phyloP scores from a whole-genome alignment of 2,329 filamentous ascomycete genomes.

The Pestalotiopsis sp. region DNA sequence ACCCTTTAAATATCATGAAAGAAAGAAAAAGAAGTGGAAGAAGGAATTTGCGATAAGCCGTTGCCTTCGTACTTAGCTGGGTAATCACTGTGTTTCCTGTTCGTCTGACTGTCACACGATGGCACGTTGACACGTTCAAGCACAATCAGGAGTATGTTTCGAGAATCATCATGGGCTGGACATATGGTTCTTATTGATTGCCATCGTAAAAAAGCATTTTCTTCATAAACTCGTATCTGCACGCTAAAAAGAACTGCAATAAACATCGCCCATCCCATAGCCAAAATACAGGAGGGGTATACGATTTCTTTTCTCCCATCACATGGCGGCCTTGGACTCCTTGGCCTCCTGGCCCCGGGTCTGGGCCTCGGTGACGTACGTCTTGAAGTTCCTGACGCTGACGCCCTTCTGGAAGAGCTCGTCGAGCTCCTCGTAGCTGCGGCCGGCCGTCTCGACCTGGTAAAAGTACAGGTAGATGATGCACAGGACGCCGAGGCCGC shows the following conservation, averaged over 20 bases:
- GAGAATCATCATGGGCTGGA: too few species aligned
- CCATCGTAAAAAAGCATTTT: neutral
- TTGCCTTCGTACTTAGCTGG: too few species aligned
- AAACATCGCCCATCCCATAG: neutral
- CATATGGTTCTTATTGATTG: neutral
- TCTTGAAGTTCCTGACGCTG: constrained; percentile 4
- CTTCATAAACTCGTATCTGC: neutral
- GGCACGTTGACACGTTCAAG: too few species aligned
- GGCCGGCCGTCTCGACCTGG: constrained; percentile 36
- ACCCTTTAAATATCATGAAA: too few species aligned
- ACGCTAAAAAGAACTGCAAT: neutral
- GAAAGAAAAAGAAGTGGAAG: too few species aligned
- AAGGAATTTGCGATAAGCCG: too few species aligned
- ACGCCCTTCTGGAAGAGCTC: constrained; percentile 24
- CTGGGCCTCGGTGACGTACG: constrained; percentile 2
- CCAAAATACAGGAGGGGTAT: neutral
- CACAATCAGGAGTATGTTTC: too few species aligned
- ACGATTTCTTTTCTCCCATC: neutral
- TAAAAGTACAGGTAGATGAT: constrained; percentile 34
- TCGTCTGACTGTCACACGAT: too few species aligned
- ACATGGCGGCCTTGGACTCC: neutral
- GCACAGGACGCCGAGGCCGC: constrained; percentile 30
- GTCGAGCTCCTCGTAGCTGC: constrained; percentile 26
- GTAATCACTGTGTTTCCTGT: too few species aligned
- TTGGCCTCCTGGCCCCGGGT: neutral